Percentiles rank a stretch among this genome's conserved stretches.
Conservation (phyloP, 2,329 filamentous ascomycete genomes). For the Ophiostoma perfectum region DNA sequence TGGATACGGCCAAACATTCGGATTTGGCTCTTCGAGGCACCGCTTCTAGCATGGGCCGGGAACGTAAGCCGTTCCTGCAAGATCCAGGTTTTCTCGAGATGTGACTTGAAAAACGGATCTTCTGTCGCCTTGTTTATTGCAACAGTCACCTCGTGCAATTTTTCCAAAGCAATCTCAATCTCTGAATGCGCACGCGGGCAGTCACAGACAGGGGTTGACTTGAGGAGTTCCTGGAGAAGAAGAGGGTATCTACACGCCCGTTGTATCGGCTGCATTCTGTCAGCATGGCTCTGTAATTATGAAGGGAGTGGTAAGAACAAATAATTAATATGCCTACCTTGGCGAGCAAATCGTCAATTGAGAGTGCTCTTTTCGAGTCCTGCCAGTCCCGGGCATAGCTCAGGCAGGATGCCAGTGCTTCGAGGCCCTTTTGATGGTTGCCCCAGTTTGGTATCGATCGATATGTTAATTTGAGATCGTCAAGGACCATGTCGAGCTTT, state of each 20-base stretch:
- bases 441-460: conserved; percentile 68
- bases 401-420: conserved; percentile 71
- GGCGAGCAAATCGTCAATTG: conserved; percentile 79
- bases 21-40: conserved; percentile 59
- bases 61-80: conserved; percentile 78
- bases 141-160: conserved; percentile 66
- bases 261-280: conserved; percentile 69
- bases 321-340: conserved; percentile 53
- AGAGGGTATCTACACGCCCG: conserved; percentile 87
- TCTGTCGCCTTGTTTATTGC: conserved; percentile 83
- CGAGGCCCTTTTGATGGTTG: conserved; percentile 76
- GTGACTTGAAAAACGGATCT: conserved; percentile 61
- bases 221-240: conserved; percentile 76
- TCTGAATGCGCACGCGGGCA: conserved; percentile 78
- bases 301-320: no score
- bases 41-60: conserved; percentile 50
- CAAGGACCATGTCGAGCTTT: conserved; percentile 80
- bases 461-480: conserved; percentile 66
- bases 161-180: conserved; percentile 66
- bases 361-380: conserved; percentile 67
- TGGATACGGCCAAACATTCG: conserved; percentile 73
- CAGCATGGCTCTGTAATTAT: background rate
- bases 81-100: conserved; percentile 76
- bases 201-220: conserved; percentile 75
- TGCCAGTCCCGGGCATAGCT: conserved; percentile 61